phyloP scores from a whole-genome alignment of 1,284 basidiomycete species.

The Apiotrichum sp. region DNA sequence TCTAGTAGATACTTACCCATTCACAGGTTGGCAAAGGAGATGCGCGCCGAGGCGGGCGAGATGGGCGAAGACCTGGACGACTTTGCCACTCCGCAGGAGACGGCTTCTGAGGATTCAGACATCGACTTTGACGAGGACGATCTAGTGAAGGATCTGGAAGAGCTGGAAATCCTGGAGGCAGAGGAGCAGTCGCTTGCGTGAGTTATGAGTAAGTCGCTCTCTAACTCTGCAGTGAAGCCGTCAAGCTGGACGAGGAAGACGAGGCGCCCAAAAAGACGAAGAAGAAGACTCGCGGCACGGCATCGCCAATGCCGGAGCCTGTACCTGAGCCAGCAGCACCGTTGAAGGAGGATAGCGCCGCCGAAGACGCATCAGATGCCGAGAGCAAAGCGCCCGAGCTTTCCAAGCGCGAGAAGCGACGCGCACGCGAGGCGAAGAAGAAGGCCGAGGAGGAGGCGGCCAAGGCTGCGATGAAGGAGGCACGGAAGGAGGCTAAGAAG shows the following conservation, averaged over 20 bases:
- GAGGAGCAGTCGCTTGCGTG: constrained; percentile 14
- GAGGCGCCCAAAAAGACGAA: constrained; percentile 6
- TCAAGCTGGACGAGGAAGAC: constrained; percentile 8
- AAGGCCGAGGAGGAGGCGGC: constrained; percentile 50
- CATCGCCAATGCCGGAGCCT: constrained; percentile 13
- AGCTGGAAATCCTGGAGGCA: constrained; percentile 12
- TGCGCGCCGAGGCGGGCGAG: constrained; percentile 32
- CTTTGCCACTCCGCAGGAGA: constrained; percentile 18
- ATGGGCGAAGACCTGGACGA: constrained; percentile 15
- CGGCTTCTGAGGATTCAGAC: constrained; percentile 10
- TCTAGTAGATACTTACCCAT: constrained; percentile 49
- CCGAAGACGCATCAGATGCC: constrained; percentile 7
- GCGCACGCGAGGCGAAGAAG: constrained; percentile 70
- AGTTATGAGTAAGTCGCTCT: background rate
- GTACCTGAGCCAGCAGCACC: constrained; percentile 15
- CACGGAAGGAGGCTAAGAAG: constrained; percentile 28
- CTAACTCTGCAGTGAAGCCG: constrained; percentile 7
- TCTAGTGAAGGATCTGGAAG: constrained; percentile 12
- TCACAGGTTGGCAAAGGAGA: constrained; percentile 63
- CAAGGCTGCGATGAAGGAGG: constrained; percentile 26
- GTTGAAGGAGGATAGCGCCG: constrained; percentile 1
- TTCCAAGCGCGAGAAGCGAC: constrained; percentile 75
- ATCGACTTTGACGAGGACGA: constrained; percentile 19
- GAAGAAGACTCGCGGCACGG: constrained; percentile 2
- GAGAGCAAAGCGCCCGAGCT: constrained; percentile 41